Percentiles rank a stretch among this genome's conserved stretches.
phyloP scores from a whole-genome alignment of 192 early-diverging fungal species.

The Rhizophagus prolifer region DNA sequence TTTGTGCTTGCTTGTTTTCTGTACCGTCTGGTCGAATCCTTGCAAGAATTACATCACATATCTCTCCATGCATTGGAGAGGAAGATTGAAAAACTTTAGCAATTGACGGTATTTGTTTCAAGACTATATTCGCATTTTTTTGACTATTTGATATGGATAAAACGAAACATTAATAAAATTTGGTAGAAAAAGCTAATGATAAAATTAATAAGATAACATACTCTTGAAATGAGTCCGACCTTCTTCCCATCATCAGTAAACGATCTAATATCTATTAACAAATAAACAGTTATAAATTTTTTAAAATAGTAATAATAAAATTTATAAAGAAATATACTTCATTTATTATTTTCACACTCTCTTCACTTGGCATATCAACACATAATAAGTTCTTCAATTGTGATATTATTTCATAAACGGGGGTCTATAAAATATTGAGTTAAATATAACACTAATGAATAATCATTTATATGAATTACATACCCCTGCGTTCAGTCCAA shows the following conservation, averaged over 20 bases:
- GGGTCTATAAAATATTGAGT: neutral
- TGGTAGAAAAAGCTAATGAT: neutral
- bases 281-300: neutral
- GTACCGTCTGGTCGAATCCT: conserved; percentile 28
- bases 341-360: conserved; percentile 16
- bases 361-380: neutral
- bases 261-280: conserved; percentile 9
- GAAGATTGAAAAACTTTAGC: conserved; percentile 13
- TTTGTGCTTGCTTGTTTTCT: conserved; percentile 17
- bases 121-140: conserved; percentile 8
- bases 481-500: neutral
- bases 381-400: conserved; percentile 16
- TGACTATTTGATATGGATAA: conserved; percentile 2
- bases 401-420: neutral
- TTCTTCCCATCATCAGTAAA: conserved; percentile 3
- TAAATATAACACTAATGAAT: neutral
- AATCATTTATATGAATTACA: neutral
- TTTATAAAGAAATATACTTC: conserved; percentile 4
- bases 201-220: neutral
- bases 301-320: neutral
- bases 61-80: conserved; percentile 15
- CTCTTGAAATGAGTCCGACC: conserved; percentile 11
- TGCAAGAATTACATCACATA: neutral
- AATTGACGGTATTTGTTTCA: conserved; percentile 11
- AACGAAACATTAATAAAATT: neutral